Conservation (phyloP, 441 rosid species). For the Metrosideros polymorpha region DNA sequence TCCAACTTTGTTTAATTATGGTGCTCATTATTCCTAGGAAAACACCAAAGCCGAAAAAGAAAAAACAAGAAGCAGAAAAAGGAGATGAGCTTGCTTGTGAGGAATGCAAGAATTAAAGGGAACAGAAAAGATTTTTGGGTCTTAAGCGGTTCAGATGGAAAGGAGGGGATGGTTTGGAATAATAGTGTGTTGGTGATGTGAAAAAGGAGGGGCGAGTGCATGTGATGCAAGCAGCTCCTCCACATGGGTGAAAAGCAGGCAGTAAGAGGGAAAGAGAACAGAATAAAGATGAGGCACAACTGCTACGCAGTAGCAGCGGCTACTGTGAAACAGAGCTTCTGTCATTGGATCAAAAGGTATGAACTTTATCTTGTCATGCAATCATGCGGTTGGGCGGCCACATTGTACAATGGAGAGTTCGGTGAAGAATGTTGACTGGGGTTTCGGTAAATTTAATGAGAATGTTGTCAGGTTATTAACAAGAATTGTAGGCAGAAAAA, state of each 20-base stretch:
- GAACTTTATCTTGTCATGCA: neutral
- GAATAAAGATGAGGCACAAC: slow-evolving; percentile 18
- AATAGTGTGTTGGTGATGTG: slow-evolving; percentile 6
- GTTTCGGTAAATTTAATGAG: neutral
- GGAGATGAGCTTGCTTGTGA: neutral
- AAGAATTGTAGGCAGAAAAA: neutral
- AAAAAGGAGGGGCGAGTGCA: slow-evolving; percentile 27
- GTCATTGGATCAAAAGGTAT: neutral
- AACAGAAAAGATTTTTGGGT: slow-evolving; percentile 9
- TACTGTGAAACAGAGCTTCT: neutral
- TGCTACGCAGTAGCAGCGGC: neutral
- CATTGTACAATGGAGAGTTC: neutral
- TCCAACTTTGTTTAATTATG: slow-evolving; percentile 12
- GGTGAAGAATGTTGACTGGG: neutral
- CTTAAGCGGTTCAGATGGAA: slow-evolving; percentile 10
- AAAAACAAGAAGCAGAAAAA: neutral
- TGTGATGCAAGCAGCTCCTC: slow-evolving; percentile 30
- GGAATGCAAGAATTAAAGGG: slow-evolving; percentile 17
- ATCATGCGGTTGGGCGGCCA: neutral
- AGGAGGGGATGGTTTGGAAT: slow-evolving; percentile 13
- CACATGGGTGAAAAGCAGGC: slow-evolving; percentile 25
- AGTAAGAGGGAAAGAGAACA: neutral
- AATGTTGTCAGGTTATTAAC: neutral
- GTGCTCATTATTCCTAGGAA: slow-evolving; percentile 13
- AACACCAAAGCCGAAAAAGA: neutral